Conservation (phyloP, 2,329 filamentous ascomycete species). For the Elsinoe fawcettii region DNA sequence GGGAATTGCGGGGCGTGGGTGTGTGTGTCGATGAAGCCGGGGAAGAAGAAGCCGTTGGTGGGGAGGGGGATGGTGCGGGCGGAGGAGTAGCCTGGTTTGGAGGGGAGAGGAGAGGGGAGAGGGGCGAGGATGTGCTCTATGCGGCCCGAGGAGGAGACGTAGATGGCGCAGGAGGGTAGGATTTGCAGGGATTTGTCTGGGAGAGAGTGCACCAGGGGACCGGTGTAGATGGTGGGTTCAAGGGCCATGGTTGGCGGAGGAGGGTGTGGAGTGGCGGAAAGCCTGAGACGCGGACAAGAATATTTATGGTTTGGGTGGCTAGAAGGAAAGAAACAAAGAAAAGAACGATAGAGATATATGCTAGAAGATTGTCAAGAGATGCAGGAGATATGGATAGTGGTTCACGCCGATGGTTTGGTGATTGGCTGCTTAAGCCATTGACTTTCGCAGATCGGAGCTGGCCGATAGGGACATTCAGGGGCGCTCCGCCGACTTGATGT, state of each 20-base stretch:
- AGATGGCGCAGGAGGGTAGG: conserved; percentile 40
- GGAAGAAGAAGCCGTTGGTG: conserved; percentile 68
- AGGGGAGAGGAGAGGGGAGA: conserved; percentile 21
- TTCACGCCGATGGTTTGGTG: background rate
- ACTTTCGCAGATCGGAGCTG: conserved; percentile 12
- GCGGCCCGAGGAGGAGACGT: conserved; percentile 45
- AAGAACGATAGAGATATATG: background rate
- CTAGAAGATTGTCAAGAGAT: background rate
- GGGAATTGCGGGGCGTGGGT: conserved; percentile 93
- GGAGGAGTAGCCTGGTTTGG: conserved; percentile 33
- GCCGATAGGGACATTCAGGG: conserved; percentile 11
- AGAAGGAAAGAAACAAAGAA: no score
- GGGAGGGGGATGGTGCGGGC: conserved; percentile 32
- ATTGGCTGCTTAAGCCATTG: background rate
- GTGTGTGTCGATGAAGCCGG: conserved; percentile 86
- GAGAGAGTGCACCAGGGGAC: conserved; percentile 54
- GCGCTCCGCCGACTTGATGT: background rate
- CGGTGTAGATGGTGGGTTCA: conserved; percentile 45
- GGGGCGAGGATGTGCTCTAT: conserved; percentile 32
- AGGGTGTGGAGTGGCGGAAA: background rate
- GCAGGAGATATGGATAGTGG: background rate
- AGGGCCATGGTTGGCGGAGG: background rate
- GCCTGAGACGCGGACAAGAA: no score
- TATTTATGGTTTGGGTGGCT: no score
- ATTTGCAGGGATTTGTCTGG: conserved; percentile 44